Evolutionary conservation across 108 stramenopile species (phyloP).

Genomic region (Mayamaea pseudoterrestris): DNA sequence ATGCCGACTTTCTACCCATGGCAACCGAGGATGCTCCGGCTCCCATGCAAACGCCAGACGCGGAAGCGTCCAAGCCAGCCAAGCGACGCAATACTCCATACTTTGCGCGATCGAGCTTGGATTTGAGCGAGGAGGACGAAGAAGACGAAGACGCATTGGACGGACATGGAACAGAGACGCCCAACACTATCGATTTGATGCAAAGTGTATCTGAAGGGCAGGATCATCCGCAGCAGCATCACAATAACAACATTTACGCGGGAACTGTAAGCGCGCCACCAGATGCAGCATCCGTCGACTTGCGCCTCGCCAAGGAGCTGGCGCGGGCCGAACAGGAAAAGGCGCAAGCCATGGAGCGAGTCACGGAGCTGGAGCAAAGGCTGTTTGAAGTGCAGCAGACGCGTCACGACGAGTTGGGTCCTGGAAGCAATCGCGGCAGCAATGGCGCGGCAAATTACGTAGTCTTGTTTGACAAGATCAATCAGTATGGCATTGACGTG

Average conservation of each 20-base stretch:
- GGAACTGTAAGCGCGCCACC: not conserved
- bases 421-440: not conserved
- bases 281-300: not conserved
- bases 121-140: too few species aligned
- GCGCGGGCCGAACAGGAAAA: slow-evolving; percentile 16
- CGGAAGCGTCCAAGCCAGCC: too few species aligned
- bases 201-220: not conserved
- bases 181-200: not conserved
- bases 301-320: slow-evolving; percentile 1
- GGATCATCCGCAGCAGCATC: not conserved
- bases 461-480: slow-evolving; percentile 16
- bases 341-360: slow-evolving; percentile 16
- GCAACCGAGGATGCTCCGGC: not conserved
- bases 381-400: slow-evolving; percentile 3
- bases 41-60: not conserved
- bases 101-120: too few species aligned
- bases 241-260: not conserved
- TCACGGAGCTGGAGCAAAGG: slow-evolving; percentile 10
- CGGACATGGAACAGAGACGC: not conserved
- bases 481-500: slow-evolving; percentile 19
- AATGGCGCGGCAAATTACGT: slow-evolving; percentile 3
- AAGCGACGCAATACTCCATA: too few species aligned
- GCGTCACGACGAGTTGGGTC: too few species aligned
- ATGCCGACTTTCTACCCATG: not conserved
- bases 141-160: slow-evolving; percentile 1